Base-by-base conservation (phyloP, 176 grass and related monocot species). In the Miscanthus lutarioriparius region DNA sequence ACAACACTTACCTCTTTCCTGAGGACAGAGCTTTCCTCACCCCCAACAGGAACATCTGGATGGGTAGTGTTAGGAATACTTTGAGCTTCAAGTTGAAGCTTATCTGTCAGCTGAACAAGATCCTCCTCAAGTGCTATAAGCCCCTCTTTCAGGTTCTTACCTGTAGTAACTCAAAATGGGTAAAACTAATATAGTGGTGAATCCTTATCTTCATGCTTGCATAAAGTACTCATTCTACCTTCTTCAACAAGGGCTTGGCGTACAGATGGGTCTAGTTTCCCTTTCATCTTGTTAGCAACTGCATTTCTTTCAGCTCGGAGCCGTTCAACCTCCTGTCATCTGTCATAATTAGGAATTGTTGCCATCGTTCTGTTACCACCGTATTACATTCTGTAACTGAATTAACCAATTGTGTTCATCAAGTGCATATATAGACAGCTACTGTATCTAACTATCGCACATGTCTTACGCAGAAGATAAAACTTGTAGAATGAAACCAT, bases 271-370 rank as follows among this genome's bases (percentile, higher is more conserved):
- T 95, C 96, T 27, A 95, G 77, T 86, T 98, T 98, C 58, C 89
- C 89, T 93, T 95, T 98, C 93, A 98, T 98, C 83, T 95, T 98
- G 43, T 91, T 95, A 78, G 96, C 91, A 81, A 98, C 89, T 8
- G 83, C 72, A 89, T 98, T 98, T 87, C 96, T 91, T 85, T 98
- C 93, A 89, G 91, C 93, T 80, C 93, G 87, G 51, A 98, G 93
- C 26, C 80, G 67, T 90, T 98, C 96, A 59, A 98, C 96, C 74
- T 98, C 96, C 96, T 98, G 96, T 44, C 89, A 95, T 98, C 91
- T 94, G 87, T 85, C 64, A 85, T 80, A 88, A 98, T 98, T 93
- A 98, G 89, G 87, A 90, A 95, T 90, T 89, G 39, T 76, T 87
- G 82, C 87, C 80, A 83, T 89, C 22, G 70, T 92, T 90, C 75